Conservation (phyloP, 2,329 filamentous ascomycete genomes). For the Fusarium siculi region DNA sequence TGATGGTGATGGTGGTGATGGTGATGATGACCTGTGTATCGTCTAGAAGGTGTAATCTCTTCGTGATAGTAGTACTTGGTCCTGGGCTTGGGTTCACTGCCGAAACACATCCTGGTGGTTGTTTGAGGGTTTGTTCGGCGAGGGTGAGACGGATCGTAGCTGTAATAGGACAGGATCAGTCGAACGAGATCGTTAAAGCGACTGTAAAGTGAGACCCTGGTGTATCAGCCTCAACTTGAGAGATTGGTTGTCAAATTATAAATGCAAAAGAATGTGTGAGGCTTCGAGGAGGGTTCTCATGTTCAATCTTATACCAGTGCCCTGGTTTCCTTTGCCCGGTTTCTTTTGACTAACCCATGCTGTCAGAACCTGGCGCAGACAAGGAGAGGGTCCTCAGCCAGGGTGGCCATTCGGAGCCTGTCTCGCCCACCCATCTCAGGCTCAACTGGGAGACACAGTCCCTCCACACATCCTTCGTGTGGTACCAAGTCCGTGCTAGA, state of each 20-base stretch:
- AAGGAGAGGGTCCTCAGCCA: slow-evolving; percentile 35
- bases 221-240: neutral
- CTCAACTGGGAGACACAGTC: slow-evolving; percentile 10
- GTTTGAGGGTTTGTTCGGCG: slow-evolving; percentile 6
- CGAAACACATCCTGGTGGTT: slow-evolving; percentile 61
- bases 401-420: slow-evolving; percentile 34
- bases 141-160: neutral
- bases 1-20: slow-evolving; percentile 50
- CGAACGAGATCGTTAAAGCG: neutral
- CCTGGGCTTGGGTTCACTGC: slow-evolving; percentile 53
- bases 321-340: slow-evolving; percentile 42
- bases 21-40: slow-evolving; percentile 50
- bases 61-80: slow-evolving; percentile 67
- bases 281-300: slow-evolving; percentile 23
- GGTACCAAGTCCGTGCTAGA: neutral
- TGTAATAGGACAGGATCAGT: neutral
- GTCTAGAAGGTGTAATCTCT: slow-evolving; percentile 61
- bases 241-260: slow-evolving; percentile 4
- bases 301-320: slow-evolving; percentile 42
- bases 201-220: neutral
- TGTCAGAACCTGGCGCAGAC: slow-evolving; percentile 32
- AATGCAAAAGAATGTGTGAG: slow-evolving; percentile 1
- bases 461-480: slow-evolving; percentile 22
- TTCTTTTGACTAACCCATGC: slow-evolving; percentile 41
- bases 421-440: slow-evolving; percentile 36